Conservation (phyloP, 768 basidiomycete species). For the Sporobolomyces phaffii region DNA sequence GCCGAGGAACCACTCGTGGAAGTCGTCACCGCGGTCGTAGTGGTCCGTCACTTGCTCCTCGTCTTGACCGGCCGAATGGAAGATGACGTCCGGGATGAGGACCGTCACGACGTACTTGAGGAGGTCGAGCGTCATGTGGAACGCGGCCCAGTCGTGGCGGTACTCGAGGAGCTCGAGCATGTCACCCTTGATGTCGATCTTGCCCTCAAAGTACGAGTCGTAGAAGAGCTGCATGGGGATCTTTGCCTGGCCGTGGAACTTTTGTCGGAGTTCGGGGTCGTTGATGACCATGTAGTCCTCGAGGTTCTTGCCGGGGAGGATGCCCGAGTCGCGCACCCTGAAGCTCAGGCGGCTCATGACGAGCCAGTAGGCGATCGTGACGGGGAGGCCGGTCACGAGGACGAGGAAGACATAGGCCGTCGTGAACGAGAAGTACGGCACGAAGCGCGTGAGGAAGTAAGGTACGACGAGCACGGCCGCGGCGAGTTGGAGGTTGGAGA, state of each 20-base stretch:
- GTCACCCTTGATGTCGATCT: constrained; percentile 94
- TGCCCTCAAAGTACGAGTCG: constrained; percentile 93
- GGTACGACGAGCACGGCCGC: constrained; percentile 71
- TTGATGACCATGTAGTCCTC: constrained; percentile 87
- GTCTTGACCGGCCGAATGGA: constrained; percentile 85
- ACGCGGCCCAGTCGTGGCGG: constrained; percentile 90
- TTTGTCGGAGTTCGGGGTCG: constrained; percentile 68
- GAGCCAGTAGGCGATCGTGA: constrained; percentile 81
- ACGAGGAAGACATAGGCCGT: constrained; percentile 75
- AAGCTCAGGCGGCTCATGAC: constrained; percentile 73
- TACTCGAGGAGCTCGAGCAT: constrained; percentile 88
- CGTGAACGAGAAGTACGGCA: constrained; percentile 74
- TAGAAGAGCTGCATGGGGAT: constrained; percentile 97
- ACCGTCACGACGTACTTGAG: constrained; percentile 87
- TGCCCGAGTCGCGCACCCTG: constrained; percentile 64
- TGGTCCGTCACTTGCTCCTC: constrained; percentile 91
- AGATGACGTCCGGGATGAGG: constrained; percentile 86
- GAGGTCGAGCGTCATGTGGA: constrained; percentile 80
- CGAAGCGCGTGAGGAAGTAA: constrained; percentile 62
- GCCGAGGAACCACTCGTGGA: constrained; percentile 83
- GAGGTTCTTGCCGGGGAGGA: constrained; percentile 79
- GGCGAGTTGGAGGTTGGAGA: constrained; percentile 74
- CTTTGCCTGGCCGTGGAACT: constrained; percentile 77
- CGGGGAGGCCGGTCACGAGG: constrained; percentile 65
- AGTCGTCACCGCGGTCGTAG: constrained; percentile 96